Conservation (phyloP, 2,329 filamentous ascomycete genomes). For the Metarhizium album region DNA sequence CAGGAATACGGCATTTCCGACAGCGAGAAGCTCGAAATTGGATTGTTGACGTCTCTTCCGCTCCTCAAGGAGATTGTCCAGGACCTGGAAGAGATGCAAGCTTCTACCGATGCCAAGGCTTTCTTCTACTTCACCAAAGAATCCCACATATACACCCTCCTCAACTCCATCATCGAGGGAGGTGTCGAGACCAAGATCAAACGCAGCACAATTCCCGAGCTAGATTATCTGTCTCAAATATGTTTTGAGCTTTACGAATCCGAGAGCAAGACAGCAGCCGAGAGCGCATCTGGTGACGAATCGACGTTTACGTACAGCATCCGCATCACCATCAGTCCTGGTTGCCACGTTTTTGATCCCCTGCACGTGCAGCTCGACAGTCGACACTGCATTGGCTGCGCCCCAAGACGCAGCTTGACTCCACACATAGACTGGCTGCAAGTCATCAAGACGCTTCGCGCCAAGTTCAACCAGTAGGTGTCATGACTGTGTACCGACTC, state of each 20-base stretch:
- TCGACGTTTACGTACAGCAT: slow-evolving; percentile 89
- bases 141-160: slow-evolving; percentile 93
- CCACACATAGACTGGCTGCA: slow-evolving; percentile 91
- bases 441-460: slow-evolving; percentile 88
- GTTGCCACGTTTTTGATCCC: slow-evolving; percentile 92
- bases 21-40: slow-evolving; percentile 96
- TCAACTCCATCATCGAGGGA: slow-evolving; percentile 96
- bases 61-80: slow-evolving; percentile 94
- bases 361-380: slow-evolving; percentile 93
- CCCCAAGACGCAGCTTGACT: slow-evolving; percentile 80
- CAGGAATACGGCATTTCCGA: slow-evolving; percentile 97
- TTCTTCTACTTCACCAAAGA: slow-evolving; percentile 99
- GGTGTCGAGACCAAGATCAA: slow-evolving; percentile 96
- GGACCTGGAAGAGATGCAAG: slow-evolving; percentile 94
- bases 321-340: slow-evolving; percentile 88
- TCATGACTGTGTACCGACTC: not conserved
- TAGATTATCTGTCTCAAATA: slow-evolving; percentile 95
- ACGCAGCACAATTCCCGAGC: slow-evolving; percentile 86
- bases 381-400: slow-evolving; percentile 90
- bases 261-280: slow-evolving; percentile 52
- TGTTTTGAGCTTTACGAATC: slow-evolving; percentile 97
- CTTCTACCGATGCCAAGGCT: slow-evolving; percentile 83
- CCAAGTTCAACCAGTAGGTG: slow-evolving; percentile 86
- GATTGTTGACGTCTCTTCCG: slow-evolving; percentile 83
- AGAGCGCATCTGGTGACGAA: slow-evolving; percentile 35